Conservation (phyloP, 306 rosid genomes). For the Hippophae gyantsensis region DNA sequence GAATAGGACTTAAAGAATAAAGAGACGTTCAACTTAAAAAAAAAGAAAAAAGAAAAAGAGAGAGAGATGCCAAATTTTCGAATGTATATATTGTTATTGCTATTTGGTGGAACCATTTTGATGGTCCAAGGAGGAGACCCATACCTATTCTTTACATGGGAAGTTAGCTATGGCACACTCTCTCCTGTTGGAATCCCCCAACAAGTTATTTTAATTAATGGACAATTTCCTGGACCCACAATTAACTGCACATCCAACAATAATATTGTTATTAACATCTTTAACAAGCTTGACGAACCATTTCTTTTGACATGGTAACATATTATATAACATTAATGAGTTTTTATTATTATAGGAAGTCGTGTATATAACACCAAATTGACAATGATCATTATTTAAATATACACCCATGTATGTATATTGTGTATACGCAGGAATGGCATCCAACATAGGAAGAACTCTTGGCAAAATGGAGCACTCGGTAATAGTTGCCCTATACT, state of each 20-base stretch:
- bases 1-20: too few relatives aligned
- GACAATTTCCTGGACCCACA: slow-evolving; percentile 70
- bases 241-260: slow-evolving; percentile 76
- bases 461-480: slow-evolving; percentile 66
- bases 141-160: slow-evolving; percentile 57
- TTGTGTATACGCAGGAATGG: slow-evolving; percentile 39
- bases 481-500: slow-evolving; percentile 77
- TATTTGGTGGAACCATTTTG: slow-evolving; percentile 22
- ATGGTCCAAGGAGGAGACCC: slow-evolving; percentile 52
- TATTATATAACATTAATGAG: neutral
- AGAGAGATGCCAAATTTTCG: neutral
- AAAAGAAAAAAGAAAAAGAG: too few relatives aligned
- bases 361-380: too few relatives aligned
- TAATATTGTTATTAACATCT: slow-evolving; percentile 50
- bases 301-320: slow-evolving; percentile 55
- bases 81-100: slow-evolving; percentile 22
- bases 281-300: slow-evolving; percentile 79
- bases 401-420: neutral
- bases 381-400: neutral
- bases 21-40: too few relatives aligned
- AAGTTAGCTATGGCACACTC: slow-evolving; percentile 59
- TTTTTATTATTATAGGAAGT: neutral
- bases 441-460: slow-evolving; percentile 69
- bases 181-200: slow-evolving; percentile 76
- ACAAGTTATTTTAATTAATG: slow-evolving; percentile 81